Evolutionary conservation across 768 basidiomycete genomes (phyloP), one percentile per base, ranked within the genome.

Genomic region (Leccinum olivaceopallidum): DNA sequence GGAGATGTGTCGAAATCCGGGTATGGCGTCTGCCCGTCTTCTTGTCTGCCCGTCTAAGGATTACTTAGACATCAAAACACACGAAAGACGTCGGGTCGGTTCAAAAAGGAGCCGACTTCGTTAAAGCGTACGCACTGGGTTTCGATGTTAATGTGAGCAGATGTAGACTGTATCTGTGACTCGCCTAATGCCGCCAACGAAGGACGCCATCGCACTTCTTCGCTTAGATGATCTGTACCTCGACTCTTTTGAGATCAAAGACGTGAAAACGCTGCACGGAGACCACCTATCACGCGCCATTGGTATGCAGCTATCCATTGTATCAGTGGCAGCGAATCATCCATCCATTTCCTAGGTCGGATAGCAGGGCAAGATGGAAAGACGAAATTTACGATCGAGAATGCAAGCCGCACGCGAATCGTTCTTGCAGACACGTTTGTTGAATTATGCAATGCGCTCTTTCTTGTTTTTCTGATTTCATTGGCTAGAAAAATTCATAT

Each of bases 321-420:
- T 50, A 5, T 37, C 24, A 53, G 28, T 3, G 10, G 4, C 7
- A 47, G 10, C 60, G n/a, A 14, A 18, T 51, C 16, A 24, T 54
- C 70, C 20, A 64, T 59, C 39, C 20, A 18, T 55, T 28, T 56
- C 56, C 10, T 66, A 93, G 92, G 94, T 66, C 95, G 97, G 66
- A 98, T 99, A 72, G 97, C 97, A 12, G 97, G 97, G 5, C 95
- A 99, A 72, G 95, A 97, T 63, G 97, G 97, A 49, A 98, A 98
- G 79, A 98, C 95, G 12, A 95, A 97, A 73, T 98, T 98, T 74
- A 95, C 95, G 2, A 98, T 99, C 58, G 97, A 99, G 79, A 99
- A 98, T 69, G 85, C 95, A 3, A 95, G 89, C 66, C 84, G 96
- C 59, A 99, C 97, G 28, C 89, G 97, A n/a, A 98, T 99, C 59